Base-by-base conservation (phyloP, 202 grass and related monocot species). In the Sporobolus alterniflorus region DNA sequence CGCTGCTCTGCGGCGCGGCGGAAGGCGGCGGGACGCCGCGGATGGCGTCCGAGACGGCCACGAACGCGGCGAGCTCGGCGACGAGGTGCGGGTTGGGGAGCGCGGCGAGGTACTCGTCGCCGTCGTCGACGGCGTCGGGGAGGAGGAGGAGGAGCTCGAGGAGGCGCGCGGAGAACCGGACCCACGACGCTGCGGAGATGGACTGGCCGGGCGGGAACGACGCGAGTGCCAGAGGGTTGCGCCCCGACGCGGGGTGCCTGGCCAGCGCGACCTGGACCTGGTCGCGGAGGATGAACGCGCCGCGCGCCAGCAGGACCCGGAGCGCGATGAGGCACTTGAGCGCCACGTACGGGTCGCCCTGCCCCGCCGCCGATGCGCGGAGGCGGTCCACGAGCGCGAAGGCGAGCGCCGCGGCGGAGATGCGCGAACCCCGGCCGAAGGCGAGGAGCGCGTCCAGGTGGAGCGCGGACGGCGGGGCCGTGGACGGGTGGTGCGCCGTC, bases 211-310 rank as follows among this genome's bases (percentile, higher is more conserved):
- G 67, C 67, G 89, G 89, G 78, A 98, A 98, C 42, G 92, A 71
- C 17, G 95, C 72, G 67, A 98, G 92, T 50, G 86, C 95, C 5
- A 95, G 95, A 24, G 95, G 90, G 82, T 93, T 95, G 68, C 86
- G 92, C 1, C 95, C 95, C 0, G 95, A 98, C 14, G 86, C 42
- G 0, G 92, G 90, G 75, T 93, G 92, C 13, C 92, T 88, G 56
- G 65, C 48, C 50, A 95, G 91, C 21, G 83, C 71, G 2, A 84
- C 77, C 6, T 90, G 62, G 74, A 98, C 69, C 88, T 98, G 95
- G 81, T 98, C 95, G 64, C 89, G 92, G 52, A 98, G 87, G 82
- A 95, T 98, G 90, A 98, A 98, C 13, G 90, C 70, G 31, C 92
- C 92, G 10, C 74, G 79, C 43, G 71, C 60, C 62, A 98, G 86